Percentiles rank a stretch among this genome's conserved stretches.
phyloP scores from a whole-genome alignment of 768 basidiomycete species.

The Trametopsis cervina region DNA sequence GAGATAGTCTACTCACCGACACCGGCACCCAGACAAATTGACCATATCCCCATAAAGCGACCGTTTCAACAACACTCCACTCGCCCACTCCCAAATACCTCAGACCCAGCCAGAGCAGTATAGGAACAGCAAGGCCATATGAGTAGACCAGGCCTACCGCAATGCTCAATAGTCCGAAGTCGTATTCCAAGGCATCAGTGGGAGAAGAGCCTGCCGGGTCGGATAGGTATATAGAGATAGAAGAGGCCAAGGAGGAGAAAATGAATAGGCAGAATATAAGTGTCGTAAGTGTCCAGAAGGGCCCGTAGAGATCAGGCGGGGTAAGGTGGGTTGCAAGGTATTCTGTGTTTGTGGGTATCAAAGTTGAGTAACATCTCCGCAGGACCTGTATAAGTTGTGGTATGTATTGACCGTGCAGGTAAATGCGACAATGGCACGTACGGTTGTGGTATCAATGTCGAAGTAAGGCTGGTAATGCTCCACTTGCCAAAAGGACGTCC shows the following conservation, averaged over 20 bases:
- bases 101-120: conserved; percentile 77
- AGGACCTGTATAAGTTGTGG: conserved; percentile 41
- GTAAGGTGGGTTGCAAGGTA: conserved; percentile 58
- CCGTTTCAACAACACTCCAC: conserved; percentile 82
- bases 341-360: conserved; percentile 61
- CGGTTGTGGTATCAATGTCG: conserved; percentile 79
- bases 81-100: conserved; percentile 84
- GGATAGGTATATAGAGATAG: conserved; percentile 82
- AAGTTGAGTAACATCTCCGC: conserved; percentile 66
- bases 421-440: conserved; percentile 20
- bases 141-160: conserved; percentile 81
- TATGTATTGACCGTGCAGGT: conserved; percentile 10
- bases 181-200: conserved; percentile 54
- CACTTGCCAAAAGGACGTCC: conserved; percentile 65
- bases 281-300: conserved; percentile 97
- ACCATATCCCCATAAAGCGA: conserved; percentile 76
- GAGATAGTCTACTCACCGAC: conserved; percentile 44
- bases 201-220: conserved; percentile 30
- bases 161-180: conserved; percentile 80
- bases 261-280: conserved; percentile 91
- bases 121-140: conserved; percentile 79
- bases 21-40: conserved; percentile 88
- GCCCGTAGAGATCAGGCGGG: conserved; percentile 79
- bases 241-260: conserved; percentile 86
- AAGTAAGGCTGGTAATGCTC: conserved; percentile 88